Base-by-base conservation (phyloP, 2,329 filamentous ascomycete genomes). In the Colletotrichum nymphaeae region DNA sequence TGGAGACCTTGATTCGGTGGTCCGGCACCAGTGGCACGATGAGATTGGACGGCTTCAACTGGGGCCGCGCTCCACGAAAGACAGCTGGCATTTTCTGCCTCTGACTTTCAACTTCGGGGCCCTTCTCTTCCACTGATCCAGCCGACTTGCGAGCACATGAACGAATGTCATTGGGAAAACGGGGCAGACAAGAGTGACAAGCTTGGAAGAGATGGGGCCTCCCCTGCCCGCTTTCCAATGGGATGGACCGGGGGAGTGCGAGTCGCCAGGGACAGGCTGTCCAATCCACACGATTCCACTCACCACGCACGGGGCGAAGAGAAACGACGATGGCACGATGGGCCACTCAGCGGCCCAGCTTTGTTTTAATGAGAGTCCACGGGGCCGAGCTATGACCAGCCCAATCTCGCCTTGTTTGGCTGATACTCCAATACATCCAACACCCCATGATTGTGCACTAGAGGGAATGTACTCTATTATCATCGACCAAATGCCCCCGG, bases 361-460 rank as follows among this genome's bases (percentile, higher is more conserved):
- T 63, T 68, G 69, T 70, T 70, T 71, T 73, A 65, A 73, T 73
- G 70, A 73, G 67, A 55, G 37, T 63, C 57, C 55, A 56, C 60
- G 35, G 58, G 46, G 24, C 37, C 62, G 67, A 65, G 60, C 71
- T 60, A 64, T 64, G 46, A 35, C 71, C 65, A 71, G 60, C 49
- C 67, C 55, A 72, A 63, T 73, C 46, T 73, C 71, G 55, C 32
- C 67, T 62, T 30, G 35, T 26, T 6, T 5, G 26, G 3, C 5
- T 28, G 67, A 59, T 71, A 19, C 6, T 5, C 24, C 4, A 19
- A 4, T 26, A 37, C 28, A 11, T 35, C 22, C 30, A 11, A 32
- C 30, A 32, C 30, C 30, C 8, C 30, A 32, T 32, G 30, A 32
- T 32, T 32, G 30, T 32, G 11, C 30, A 11, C 30, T 32, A 32